Conservation (phyloP, 208 protist genomes). For the Herpetomonas tarakana region DNA sequence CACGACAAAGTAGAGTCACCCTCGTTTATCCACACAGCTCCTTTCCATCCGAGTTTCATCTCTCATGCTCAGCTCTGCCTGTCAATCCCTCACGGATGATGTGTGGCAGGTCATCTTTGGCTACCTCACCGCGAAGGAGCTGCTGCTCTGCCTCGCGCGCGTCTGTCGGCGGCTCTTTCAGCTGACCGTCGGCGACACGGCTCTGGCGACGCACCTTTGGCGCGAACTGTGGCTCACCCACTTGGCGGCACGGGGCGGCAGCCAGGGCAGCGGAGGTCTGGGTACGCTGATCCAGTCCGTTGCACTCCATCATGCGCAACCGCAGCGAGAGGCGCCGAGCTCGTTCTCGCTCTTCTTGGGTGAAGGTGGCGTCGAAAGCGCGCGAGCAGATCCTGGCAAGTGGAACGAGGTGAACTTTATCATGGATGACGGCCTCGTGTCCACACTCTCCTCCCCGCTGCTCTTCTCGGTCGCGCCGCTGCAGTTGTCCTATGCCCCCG, state of each 20-base stretch:
- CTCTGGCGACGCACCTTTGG: not conserved
- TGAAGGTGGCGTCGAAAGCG: not conserved
- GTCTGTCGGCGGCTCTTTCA: not conserved
- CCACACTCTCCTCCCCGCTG: not conserved
- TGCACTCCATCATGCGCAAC: not conserved
- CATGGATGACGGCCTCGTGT: not conserved
- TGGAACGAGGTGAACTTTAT: not conserved
- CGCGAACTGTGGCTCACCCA: not conserved
- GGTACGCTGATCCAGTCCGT: not conserved
- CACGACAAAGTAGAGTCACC: no score
- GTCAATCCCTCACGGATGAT: slow-evolving; percentile 4
- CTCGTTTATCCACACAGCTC: no score
- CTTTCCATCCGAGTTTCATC: no score
- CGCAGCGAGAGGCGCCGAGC: not conserved
- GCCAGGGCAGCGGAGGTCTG: not conserved
- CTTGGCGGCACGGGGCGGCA: not conserved
- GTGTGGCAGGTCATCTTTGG: not conserved
- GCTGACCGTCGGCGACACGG: not conserved
- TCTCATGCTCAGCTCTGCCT: no score
- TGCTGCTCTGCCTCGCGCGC: not conserved
- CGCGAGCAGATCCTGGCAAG: no score
- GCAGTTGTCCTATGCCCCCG: not conserved
- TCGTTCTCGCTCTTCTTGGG: not conserved
- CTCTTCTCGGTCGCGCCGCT: not conserved
- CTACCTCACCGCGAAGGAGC: not conserved